A percentile compares a stretch with the other conserved stretches of the same genome.
phyloP scores from a whole-genome alignment of 2,329 filamentous ascomycete species.

The Parafenestella ontariensis region DNA sequence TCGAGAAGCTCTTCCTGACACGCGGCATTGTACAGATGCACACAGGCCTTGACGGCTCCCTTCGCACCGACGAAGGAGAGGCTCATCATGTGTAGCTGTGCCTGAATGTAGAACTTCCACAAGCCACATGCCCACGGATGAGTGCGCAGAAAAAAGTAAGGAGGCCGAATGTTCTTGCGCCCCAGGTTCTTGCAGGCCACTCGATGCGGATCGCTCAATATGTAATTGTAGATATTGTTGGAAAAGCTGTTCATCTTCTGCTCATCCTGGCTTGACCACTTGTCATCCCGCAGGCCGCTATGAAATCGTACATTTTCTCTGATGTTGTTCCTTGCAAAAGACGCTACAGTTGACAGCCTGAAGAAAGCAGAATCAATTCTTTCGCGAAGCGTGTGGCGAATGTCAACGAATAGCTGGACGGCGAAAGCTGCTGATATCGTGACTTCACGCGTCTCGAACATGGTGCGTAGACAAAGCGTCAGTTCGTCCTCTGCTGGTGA shows the following conservation, averaged over 20 bases:
- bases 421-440: slow-evolving; percentile 42
- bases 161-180: slow-evolving; percentile 2
- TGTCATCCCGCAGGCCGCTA: slow-evolving; percentile 13
- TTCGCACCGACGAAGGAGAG: slow-evolving; percentile 48
- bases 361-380: slow-evolving; percentile 11
- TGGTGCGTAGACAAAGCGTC: slow-evolving; percentile 34
- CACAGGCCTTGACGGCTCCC: slow-evolving; percentile 48
- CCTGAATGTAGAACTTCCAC: slow-evolving; percentile 47
- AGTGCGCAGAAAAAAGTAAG: slow-evolving; percentile 12
- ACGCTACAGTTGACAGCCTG: slow-evolving; percentile 5
- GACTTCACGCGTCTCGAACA: slow-evolving; percentile 34
- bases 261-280: slow-evolving; percentile 25
- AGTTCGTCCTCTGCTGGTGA: slow-evolving; percentile 40
- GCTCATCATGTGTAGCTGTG: slow-evolving; percentile 40
- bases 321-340: slow-evolving; percentile 10
- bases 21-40: slow-evolving; percentile 55
- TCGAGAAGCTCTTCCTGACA: slow-evolving; percentile 35
- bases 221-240: slow-evolving; percentile 11
- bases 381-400: slow-evolving; percentile 43
- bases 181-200: neutral
- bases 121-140: slow-evolving; percentile 46
- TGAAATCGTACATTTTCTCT: slow-evolving; percentile 23
- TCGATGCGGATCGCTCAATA: slow-evolving; percentile 8
- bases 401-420: slow-evolving; percentile 43
- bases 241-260: slow-evolving; percentile 8